Percentiles rank a stretch among this genome's conserved stretches.
These are phyloP conservation scores for Diplodia scrobiculata DNA, from an alignment of 2,329 filamentous ascomycete genomes.

Conservation along the genomic window DNA sequence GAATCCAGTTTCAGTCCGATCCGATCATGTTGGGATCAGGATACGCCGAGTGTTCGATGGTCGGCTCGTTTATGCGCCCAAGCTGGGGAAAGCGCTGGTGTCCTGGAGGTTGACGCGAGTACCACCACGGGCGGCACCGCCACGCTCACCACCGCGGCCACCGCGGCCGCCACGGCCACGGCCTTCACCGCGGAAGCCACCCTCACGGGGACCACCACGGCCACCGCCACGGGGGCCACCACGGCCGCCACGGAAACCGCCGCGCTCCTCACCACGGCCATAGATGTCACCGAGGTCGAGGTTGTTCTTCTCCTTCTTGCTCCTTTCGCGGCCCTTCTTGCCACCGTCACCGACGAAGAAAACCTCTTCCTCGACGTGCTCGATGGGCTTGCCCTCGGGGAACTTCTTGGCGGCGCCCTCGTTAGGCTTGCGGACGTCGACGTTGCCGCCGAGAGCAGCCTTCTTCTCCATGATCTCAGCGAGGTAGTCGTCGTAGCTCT, in stretches of 20 bases:
- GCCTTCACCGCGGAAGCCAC: constrained; percentile 56
- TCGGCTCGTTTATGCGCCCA: constrained; percentile 48
- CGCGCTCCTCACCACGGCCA: constrained; percentile 57
- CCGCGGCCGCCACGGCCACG: constrained; percentile 55
- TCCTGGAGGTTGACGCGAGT: constrained; percentile 56
- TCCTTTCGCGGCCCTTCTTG: constrained; percentile 80
- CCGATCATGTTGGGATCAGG: constrained; percentile 6
- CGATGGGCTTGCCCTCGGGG: constrained; percentile 73
- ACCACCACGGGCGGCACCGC: constrained; percentile 52
- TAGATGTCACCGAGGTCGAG: constrained; percentile 81
- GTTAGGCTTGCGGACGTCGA: constrained; percentile 84
- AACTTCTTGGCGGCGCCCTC: constrained; percentile 95
- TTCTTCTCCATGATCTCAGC: constrained; percentile 77
- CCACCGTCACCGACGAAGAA: constrained; percentile 74
- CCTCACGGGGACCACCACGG: constrained; percentile 53
- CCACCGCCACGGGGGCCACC: constrained; percentile 36
- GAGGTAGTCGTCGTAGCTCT: constrained; percentile 88
- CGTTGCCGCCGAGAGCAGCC: constrained; percentile 65
- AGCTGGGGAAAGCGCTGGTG: constrained; percentile 56
- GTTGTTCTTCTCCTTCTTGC: constrained; percentile 88
- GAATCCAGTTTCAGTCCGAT: constrained; percentile 23
- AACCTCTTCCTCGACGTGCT: constrained; percentile 62
- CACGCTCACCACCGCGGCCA: constrained; percentile 43
- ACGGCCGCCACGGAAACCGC: constrained; percentile 35
- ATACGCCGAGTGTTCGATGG: constrained; percentile 4